These are phyloP conservation scores for Brachypodium distachyon DNA, from an alignment of 202 grass and related monocot genomes.

Conservation along the genomic window DNA sequence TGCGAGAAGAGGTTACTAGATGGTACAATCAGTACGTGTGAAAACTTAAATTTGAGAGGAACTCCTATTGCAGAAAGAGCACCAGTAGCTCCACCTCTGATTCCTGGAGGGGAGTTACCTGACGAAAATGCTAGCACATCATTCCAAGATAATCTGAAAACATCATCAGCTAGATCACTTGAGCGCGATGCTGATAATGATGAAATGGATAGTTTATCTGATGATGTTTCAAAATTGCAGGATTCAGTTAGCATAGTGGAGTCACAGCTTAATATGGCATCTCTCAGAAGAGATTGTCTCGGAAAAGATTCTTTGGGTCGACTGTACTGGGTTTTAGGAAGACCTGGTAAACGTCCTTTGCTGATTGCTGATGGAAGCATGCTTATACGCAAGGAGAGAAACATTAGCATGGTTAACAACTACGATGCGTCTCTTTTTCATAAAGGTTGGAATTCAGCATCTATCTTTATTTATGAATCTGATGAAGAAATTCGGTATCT, in stretches of 20 bases:
- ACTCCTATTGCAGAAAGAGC: background rate
- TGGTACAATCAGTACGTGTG: constrained; percentile 21
- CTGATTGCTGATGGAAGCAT: constrained; percentile 74
- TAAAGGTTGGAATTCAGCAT: constrained; percentile 44
- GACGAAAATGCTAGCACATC: constrained; percentile 36
- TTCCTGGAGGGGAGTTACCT: constrained; percentile 29
- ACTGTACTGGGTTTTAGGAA: constrained; percentile 75
- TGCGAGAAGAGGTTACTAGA: constrained; percentile 13
- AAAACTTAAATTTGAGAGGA: constrained; percentile 14
- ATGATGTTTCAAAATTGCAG: constrained; percentile 65
- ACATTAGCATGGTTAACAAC: constrained; percentile 42
- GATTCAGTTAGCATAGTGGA: constrained; percentile 67
- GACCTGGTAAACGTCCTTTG: constrained; percentile 65
- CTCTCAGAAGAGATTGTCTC: constrained; percentile 84
- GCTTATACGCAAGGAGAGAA: constrained; percentile 37
- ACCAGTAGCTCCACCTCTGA: constrained; percentile 9
- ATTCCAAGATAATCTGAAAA: constrained; percentile 32
- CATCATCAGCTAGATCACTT: constrained; percentile 13
- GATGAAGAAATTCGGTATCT: constrained; percentile 67
- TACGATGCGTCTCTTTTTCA: constrained; percentile 41
- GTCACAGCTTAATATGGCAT: constrained; percentile 60
- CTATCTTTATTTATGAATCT: constrained; percentile 71
- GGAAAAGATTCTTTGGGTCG: constrained; percentile 84
- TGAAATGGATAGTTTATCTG: constrained; percentile 66
- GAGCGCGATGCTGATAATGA: constrained; percentile 32